These are phyloP conservation scores for Lasiosphaeris hirsuta DNA, from an alignment of 495 filamentous ascomycete genomes.

Conservation along the genomic window DNA sequence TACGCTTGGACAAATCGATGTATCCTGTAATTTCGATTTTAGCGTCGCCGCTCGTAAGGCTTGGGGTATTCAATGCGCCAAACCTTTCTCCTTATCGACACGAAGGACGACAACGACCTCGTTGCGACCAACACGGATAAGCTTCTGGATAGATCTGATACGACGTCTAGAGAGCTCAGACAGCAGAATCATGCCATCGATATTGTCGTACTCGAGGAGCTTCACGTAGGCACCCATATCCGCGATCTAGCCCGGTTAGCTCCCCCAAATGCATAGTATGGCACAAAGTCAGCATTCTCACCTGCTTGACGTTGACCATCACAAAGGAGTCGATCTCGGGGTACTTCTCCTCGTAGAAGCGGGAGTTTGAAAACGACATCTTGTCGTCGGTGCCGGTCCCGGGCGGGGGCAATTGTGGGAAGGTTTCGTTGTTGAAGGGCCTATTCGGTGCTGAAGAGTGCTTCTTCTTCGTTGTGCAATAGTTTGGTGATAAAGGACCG, in stretches of 20 bases:
- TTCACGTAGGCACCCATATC: slow-evolving; percentile 99
- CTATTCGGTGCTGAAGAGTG: background rate
- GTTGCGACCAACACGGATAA: slow-evolving; percentile 95
- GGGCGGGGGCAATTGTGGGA: slow-evolving; percentile 21
- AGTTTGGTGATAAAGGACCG: background rate
- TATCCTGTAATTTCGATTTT: slow-evolving; percentile 56
- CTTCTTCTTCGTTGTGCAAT: background rate
- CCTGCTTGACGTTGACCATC: slow-evolving; percentile 98
- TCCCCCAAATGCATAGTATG: slow-evolving; percentile 5
- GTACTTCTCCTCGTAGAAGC: slow-evolving; percentile 89
- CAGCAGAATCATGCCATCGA: slow-evolving; percentile 98
- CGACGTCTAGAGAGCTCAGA: slow-evolving; percentile 93
- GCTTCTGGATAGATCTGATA: slow-evolving; percentile 97
- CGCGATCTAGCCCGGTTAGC: slow-evolving; percentile 66
- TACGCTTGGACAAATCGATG: slow-evolving; percentile 97
- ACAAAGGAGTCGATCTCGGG: slow-evolving; percentile 99
- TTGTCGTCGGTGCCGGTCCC: slow-evolving; percentile 32
- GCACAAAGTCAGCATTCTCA: slow-evolving; percentile 35
- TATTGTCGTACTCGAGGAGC: slow-evolving; percentile 98
- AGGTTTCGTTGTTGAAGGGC: slow-evolving; percentile 1
- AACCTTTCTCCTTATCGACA: slow-evolving; percentile 97
- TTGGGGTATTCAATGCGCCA: slow-evolving; percentile 26
- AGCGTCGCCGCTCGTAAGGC: slow-evolving; percentile 15
- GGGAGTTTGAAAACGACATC: slow-evolving; percentile 98
- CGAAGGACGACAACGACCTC: slow-evolving; percentile 97